These are phyloP conservation scores for Plenodomus tracheiphilus DNA, from an alignment of 2,329 filamentous ascomycete genomes.

Conservation along the genomic window DNA sequence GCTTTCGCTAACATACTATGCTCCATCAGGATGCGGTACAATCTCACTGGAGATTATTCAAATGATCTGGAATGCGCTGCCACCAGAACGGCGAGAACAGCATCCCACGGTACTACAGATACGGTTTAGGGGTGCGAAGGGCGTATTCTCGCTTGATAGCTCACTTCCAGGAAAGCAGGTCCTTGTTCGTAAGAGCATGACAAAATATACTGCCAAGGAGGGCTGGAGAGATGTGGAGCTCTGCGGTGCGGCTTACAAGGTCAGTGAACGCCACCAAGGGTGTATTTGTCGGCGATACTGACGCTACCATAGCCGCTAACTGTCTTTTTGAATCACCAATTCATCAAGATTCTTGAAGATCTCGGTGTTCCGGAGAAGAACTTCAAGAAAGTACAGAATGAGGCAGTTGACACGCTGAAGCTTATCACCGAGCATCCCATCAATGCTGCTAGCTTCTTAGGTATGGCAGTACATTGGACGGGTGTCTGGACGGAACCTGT, in stretches of 20 bases:
- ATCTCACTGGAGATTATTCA: conserved; percentile 65
- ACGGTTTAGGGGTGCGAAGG: conserved; percentile 73
- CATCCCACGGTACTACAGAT: conserved; percentile 64
- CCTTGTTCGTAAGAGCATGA: conserved; percentile 72
- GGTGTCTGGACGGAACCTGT: too few relatives aligned
- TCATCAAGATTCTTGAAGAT: conserved; percentile 87
- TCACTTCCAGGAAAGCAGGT: conserved; percentile 61
- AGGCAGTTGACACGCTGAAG: conserved; percentile 64
- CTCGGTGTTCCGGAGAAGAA: conserved; percentile 62
- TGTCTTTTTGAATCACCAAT: conserved; percentile 73
- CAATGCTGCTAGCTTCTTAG: conserved; percentile 69
- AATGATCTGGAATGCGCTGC: conserved; percentile 63
- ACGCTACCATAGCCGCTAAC: conserved; percentile 56
- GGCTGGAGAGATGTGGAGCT: conserved; percentile 64
- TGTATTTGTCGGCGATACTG: background rate
- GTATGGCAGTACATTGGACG: too few relatives aligned
- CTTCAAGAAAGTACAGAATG: conserved; percentile 67
- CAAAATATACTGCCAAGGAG: conserved; percentile 67
- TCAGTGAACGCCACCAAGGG: background rate
- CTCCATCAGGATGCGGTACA: conserved; percentile 60
- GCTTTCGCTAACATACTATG: background rate
- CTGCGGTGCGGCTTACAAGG: conserved; percentile 67
- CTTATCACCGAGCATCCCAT: conserved; percentile 59
- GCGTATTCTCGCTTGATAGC: conserved; percentile 61
- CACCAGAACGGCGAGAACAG: conserved; percentile 41